These are phyloP conservation scores for Lactarius vividus DNA, from an alignment of 768 basidiomycete species.

Conservation along the genomic window DNA sequence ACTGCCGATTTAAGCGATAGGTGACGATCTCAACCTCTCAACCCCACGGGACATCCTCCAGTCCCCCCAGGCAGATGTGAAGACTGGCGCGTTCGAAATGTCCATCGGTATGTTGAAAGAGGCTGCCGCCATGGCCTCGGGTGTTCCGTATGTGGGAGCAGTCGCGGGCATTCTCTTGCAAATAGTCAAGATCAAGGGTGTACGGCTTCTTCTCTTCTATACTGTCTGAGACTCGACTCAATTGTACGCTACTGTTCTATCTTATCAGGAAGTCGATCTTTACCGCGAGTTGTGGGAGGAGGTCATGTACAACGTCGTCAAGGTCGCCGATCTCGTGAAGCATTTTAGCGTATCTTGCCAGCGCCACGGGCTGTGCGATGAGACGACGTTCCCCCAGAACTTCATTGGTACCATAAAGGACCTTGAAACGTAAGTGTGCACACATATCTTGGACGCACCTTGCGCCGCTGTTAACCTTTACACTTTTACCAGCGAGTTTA, in stretches of 20 bases:
- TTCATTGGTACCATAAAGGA: constrained; percentile 14
- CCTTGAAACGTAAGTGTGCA: background rate
- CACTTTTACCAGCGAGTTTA: constrained; percentile 6
- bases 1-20: background rate
- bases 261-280: constrained; percentile 20
- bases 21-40: background rate
- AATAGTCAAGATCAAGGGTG: constrained; percentile 20
- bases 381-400: constrained; percentile 10
- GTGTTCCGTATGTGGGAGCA: constrained; percentile 18
- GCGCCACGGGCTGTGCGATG: constrained; percentile 11
- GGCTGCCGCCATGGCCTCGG: constrained; percentile 3
- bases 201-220: background rate
- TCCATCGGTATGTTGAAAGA: constrained; percentile 15
- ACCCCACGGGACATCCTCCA: background rate
- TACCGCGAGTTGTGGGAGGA: constrained; percentile 20
- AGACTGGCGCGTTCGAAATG: background rate
- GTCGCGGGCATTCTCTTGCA: constrained; percentile 12
- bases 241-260: background rate
- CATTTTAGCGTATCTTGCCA: constrained; percentile 8
- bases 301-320: constrained; percentile 20
- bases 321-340: constrained; percentile 14
- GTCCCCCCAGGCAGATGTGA: background rate
- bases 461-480: background rate
- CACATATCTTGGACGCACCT: too few species aligned
- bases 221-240: background rate